Evolutionary conservation across 441 rosid genomes (phyloP).

Genomic region (Pelargonium citronellum): DNA sequence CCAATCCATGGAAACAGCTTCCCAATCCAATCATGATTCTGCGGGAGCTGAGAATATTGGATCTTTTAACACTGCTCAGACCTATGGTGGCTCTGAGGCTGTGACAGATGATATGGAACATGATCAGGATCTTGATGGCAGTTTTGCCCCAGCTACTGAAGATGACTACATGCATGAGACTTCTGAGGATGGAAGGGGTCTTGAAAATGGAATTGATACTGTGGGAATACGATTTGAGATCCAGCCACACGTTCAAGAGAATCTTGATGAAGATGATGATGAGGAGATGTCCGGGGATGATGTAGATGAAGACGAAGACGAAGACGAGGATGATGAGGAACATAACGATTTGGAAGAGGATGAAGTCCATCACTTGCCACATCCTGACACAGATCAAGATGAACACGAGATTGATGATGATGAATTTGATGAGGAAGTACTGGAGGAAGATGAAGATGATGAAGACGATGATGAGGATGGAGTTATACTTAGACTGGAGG

Average conservation of each 20-base stretch:
- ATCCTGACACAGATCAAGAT: slow-evolving; percentile 91
- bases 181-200: slow-evolving; percentile 66
- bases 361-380: slow-evolving; percentile 86
- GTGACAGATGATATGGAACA: slow-evolving; percentile 96
- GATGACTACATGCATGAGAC: slow-evolving; percentile 92
- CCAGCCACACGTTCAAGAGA: slow-evolving; percentile 73
- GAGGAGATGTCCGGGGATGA: slow-evolving; percentile 94
- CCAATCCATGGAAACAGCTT: slow-evolving; percentile 49
- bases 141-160: slow-evolving; percentile 63
- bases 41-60: slow-evolving; percentile 50
- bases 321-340: slow-evolving; percentile 76
- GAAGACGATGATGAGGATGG: slow-evolving; percentile 94
- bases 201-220: slow-evolving; percentile 66
- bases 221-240: slow-evolving; percentile 77
- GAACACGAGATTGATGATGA: slow-evolving; percentile 97
- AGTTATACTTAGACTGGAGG: slow-evolving; percentile 82
- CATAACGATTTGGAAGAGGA: slow-evolving; percentile 79
- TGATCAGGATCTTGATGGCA: slow-evolving; percentile 84
- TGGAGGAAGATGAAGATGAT: slow-evolving; percentile 94
- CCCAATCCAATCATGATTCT: slow-evolving; percentile 56
- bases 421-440: slow-evolving; percentile 87
- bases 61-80: slow-evolving; percentile 45
- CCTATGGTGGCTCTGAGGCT: slow-evolving; percentile 70
- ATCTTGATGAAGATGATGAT: slow-evolving; percentile 85
- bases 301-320: slow-evolving; percentile 67